A percentile compares a stretch with the other conserved stretches of the same genome.
These are phyloP conservation scores for Fusarium robinianum DNA, from an alignment of 2,329 filamentous ascomycete genomes.

Conservation along the genomic window DNA sequence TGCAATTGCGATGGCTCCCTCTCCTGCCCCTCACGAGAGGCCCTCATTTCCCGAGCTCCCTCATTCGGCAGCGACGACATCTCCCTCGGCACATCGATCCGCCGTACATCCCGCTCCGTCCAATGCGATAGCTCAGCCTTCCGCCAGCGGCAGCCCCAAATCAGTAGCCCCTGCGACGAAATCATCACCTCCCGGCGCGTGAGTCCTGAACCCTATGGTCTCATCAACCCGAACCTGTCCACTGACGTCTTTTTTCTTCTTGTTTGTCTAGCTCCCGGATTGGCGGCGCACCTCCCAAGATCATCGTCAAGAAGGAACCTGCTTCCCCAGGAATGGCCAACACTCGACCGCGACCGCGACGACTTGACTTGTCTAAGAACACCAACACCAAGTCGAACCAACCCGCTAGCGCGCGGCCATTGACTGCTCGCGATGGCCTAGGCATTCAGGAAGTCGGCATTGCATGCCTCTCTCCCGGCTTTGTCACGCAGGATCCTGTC, in stretches of 20 bases:
- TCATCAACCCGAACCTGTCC: slow-evolving; percentile 12
- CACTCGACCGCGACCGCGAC: slow-evolving; percentile 74
- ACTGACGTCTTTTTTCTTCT: slow-evolving; percentile 11
- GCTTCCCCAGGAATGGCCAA: slow-evolving; percentile 79
- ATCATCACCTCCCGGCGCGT: slow-evolving; percentile 64
- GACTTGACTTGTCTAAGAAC: slow-evolving; percentile 76
- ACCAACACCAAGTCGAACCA: slow-evolving; percentile 56
- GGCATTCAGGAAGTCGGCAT: slow-evolving; percentile 92
- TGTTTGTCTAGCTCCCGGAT: slow-evolving; percentile 48
- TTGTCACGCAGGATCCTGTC: slow-evolving; percentile 92
- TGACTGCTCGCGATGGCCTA: slow-evolving; percentile 78
- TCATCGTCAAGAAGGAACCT: slow-evolving; percentile 96
- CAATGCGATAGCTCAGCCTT: slow-evolving; percentile 52
- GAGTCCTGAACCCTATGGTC: slow-evolving; percentile 50
- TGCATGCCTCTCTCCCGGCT: slow-evolving; percentile 92
- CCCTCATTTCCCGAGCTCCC: slow-evolving; percentile 56
- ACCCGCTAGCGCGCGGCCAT: slow-evolving; percentile 68
- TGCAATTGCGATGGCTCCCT: slow-evolving; percentile 70
- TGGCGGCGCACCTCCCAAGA: slow-evolving; percentile 68
- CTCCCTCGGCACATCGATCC: slow-evolving; percentile 53
- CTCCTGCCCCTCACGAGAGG: slow-evolving; percentile 68
- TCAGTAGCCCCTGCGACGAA: slow-evolving; percentile 48
- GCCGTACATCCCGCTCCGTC: slow-evolving; percentile 43
- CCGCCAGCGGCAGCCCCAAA: slow-evolving; percentile 60
- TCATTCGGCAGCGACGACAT: slow-evolving; percentile 42